Evolutionary conservation across 2,329 filamentous ascomycete species (phyloP), one percentile per base, ranked within the genome.

Genomic region (Atkinsonella hypoxylon): DNA sequence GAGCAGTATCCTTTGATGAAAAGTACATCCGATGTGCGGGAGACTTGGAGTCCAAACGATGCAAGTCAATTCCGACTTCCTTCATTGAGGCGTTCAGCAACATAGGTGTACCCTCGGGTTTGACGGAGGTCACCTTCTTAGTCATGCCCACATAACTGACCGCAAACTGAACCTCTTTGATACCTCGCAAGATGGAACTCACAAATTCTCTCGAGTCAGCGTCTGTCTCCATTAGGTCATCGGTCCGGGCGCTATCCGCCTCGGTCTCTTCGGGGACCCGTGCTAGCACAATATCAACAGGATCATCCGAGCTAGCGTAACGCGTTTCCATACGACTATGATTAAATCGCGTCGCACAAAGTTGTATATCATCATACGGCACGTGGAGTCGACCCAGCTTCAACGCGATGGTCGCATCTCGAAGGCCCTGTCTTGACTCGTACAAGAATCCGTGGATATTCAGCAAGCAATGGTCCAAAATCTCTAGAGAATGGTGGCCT

Each of bases 21-120:
- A 98, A 98, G 67, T 98, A 97, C 93, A 97, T 98, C 55, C 93
- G 83, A 73, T 98, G 93, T 0, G 91, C 89, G 1, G 93, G 89
- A 15, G 90, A 95, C 60, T 88, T 91, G 41, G 88, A 85, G 64
- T 98, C 91, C 50, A 98, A 77, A 20, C 91, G 83, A 63, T 97
- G 85, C 40, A 98, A 73, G 62, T 98, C 93, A 62, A 98, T 79
- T 53, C 91, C 91, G 41, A 98, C 82, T 64, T 98, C 94, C 65
- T 98, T 97, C 79, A 95, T 95, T 7, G 91, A 89, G 43, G 90
- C 78, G 61, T 91, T 95, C 54, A 96, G 75, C 53, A 86, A 81
- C 8, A 95, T 77, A 3, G 88, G 83, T n/a, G 77, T 74, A 30
- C 83, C 81, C 3, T 76, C 75, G 3, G 83, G 76, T 55, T 82